Base-by-base conservation (phyloP, 2,329 filamentous ascomycete genomes). In the Alternaria sp. region DNA sequence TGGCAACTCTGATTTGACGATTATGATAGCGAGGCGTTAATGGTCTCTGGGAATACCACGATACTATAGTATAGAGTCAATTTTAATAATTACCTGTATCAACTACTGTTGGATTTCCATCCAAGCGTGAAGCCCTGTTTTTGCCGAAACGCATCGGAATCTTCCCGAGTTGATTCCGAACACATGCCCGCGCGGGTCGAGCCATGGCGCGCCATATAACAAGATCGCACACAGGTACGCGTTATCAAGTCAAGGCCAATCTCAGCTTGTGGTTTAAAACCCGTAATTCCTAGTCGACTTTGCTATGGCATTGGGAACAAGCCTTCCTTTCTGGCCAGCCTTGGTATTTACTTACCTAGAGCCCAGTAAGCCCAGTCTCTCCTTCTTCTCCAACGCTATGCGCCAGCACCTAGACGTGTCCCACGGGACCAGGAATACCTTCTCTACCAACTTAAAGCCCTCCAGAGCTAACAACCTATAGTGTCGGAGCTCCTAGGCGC, bases 281-380 rank as follows among this genome's bases (percentile, higher is more conserved):
- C 18, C 18, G 16, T 22, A 49, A 8, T 26, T 22, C 6, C 5
- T 49, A 5, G 7, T 16, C 30, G 22, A 20, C 20, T 22, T 3
- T 11, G 2, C n/a, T 5, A 49, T 49, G 20, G 46, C 22, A 20
- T 66, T 73, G 36, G 70, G 70, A 34, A 73, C 65, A 9, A 59
- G 59, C 9, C 56, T 75, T 7, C 69, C 70, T 9, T 42, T 62
- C 52, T 73, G 68, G 69, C 70, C 65, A 7, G 72, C 71, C 16
- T 57, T 75, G 1, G 49, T 75, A 12, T 72, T 73, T 59, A 67
- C 67, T 20, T 74, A 72, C 55, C 48, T 75, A 11, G 67, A 75
- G 59, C 68, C 71, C 7, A 32, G 71, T 72, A 67, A 65, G 70
- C 55, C 22, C 34, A 14, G 11, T 11, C 22, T 42, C 6, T 22